Conservation (phyloP, 345 rosid genomes). For the Moringa oleifera region DNA sequence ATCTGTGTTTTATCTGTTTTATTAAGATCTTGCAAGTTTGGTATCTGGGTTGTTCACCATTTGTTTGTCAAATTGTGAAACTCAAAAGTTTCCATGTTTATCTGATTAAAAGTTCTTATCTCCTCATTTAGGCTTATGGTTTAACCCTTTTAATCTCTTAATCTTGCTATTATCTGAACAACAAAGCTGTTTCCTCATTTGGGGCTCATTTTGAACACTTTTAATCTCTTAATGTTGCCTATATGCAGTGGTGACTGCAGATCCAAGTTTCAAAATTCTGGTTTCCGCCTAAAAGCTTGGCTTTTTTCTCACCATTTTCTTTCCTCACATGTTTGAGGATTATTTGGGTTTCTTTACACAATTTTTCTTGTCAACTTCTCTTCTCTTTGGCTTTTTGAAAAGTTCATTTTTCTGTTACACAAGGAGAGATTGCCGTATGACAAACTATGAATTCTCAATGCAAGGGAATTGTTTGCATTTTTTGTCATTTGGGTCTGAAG, state of each 20-base stretch:
- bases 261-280: not conserved
- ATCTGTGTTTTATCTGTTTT: not conserved
- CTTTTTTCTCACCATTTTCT: too few species aligned
- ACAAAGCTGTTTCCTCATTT: not conserved
- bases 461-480: too few species aligned
- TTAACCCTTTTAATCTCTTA: too few species aligned
- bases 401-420: too few species aligned
- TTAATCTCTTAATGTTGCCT: too few species aligned
- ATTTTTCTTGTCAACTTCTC: too few species aligned
- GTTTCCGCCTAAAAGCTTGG: not conserved
- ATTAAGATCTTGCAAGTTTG: not conserved
- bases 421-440: too few species aligned
- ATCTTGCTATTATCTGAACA: too few species aligned
- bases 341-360: too few species aligned
- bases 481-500: not conserved
- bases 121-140: not conserved
- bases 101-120: not conserved
- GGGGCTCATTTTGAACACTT: not conserved
- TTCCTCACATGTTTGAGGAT: too few species aligned
- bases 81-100: not conserved
- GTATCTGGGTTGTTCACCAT: not conserved
- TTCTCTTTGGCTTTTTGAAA: too few species aligned
- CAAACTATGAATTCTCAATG: too few species aligned
- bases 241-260: not conserved
- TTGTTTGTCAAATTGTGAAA: not conserved